These are phyloP conservation scores for Pinguiococcus pyrenoidosus DNA, from an alignment of 108 stramenopile genomes.

Conservation along the genomic window DNA sequence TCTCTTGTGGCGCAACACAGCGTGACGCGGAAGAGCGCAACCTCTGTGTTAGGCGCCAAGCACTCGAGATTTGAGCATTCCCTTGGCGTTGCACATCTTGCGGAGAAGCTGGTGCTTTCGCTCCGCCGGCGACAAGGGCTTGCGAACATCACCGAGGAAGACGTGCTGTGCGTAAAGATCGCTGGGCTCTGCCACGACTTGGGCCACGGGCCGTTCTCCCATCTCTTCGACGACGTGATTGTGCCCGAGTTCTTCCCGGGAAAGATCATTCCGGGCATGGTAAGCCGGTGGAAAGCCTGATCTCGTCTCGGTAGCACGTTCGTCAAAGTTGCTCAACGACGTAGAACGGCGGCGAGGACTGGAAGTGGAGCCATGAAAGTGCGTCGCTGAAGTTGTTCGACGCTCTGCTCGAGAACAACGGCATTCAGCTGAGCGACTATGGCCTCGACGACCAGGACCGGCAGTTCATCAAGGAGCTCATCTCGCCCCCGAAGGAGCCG, in stretches of 20 bases:
- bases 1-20: background rate
- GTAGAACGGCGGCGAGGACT: background rate
- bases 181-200: slow-evolving; percentile 80
- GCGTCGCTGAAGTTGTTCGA: slow-evolving; percentile 44
- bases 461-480: slow-evolving; percentile 69
- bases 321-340: too few relatives aligned
- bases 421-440: slow-evolving; percentile 18
- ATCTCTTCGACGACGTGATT: slow-evolving; percentile 61
- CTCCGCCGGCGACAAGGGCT: slow-evolving; percentile 42
- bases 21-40: too few relatives aligned
- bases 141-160: slow-evolving; percentile 54
- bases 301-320: too few relatives aligned
- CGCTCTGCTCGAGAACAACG: slow-evolving; percentile 26
- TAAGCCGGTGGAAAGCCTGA: slow-evolving; percentile 7
- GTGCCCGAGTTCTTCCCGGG: too few relatives aligned
- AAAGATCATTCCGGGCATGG: slow-evolving; percentile 25
- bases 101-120: slow-evolving; percentile 39
- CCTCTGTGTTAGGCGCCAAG: slow-evolving; percentile 53
- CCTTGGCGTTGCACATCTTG: slow-evolving; percentile 68
- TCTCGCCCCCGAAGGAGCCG: slow-evolving; percentile 29
- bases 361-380: slow-evolving; percentile 10
- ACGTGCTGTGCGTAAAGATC: slow-evolving; percentile 75
- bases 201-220: slow-evolving; percentile 65
- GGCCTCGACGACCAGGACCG: slow-evolving; percentile 62
- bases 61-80: slow-evolving; percentile 72